These are phyloP conservation scores for Hippophae rhamnoides DNA, from an alignment of 306 rosid species.

Conservation along the genomic window DNA sequence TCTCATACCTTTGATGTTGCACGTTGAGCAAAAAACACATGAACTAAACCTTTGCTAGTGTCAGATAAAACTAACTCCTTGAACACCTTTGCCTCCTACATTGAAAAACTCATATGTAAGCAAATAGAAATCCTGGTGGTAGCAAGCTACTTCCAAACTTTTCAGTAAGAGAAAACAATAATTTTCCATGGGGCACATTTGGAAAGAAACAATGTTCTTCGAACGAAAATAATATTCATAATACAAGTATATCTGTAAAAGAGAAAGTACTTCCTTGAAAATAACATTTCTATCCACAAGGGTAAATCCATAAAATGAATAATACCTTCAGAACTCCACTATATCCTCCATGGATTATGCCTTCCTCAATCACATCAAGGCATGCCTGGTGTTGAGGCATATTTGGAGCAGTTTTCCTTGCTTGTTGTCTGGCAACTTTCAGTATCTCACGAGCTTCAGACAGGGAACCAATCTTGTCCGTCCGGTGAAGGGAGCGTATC, in stretches of 20 bases:
- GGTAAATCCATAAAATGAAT: constrained; percentile 1
- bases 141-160: constrained; percentile 13
- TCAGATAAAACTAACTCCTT: constrained; percentile 56
- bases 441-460: constrained; percentile 61
- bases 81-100: constrained; percentile 78
- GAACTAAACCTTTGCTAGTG: constrained; percentile 77
- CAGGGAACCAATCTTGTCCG: constrained; percentile 70
- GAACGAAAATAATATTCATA: too few relatives aligned
- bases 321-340: constrained; percentile 84
- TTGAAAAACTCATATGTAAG: constrained; percentile 21
- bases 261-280: background rate
- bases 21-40: constrained; percentile 83
- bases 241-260: background rate
- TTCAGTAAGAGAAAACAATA: background rate
- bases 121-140: constrained; percentile 7
- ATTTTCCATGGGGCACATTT: too few relatives aligned
- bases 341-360: constrained; percentile 87
- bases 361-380: constrained; percentile 78
- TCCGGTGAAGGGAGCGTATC: constrained; percentile 78
- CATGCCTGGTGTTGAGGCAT: constrained; percentile 92
- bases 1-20: constrained; percentile 66
- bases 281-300: background rate
- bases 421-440: constrained; percentile 57
- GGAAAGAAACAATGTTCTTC: too few relatives aligned
- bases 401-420: constrained; percentile 65